phyloP scores from a whole-genome alignment of 2,329 filamentous ascomycete species.

The Scleromitrula shiraiana region DNA sequence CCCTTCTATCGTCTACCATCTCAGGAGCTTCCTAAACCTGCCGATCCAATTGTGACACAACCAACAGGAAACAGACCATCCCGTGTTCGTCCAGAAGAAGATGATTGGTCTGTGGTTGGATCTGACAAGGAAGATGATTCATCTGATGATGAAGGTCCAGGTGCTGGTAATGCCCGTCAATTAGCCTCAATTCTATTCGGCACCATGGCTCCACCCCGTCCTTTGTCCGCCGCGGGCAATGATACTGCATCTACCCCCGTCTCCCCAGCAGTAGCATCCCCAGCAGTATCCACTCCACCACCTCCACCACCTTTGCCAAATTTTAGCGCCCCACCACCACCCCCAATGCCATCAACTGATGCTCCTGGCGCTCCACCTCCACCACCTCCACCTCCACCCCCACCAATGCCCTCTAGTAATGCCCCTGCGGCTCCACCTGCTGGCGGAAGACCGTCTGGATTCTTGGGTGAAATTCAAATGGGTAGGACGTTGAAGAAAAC shows the following conservation, averaged over 20 bases:
- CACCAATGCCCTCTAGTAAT: slow-evolving; percentile 35
- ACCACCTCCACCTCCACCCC: slow-evolving; percentile 30
- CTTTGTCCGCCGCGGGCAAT: slow-evolving; percentile 73
- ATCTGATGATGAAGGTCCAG: slow-evolving; percentile 67
- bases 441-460: slow-evolving; percentile 44
- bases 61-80: slow-evolving; percentile 39
- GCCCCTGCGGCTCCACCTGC: slow-evolving; percentile 22
- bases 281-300: slow-evolving; percentile 37
- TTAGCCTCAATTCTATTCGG: slow-evolving; percentile 93
- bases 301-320: slow-evolving; percentile 39
- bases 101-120: slow-evolving; percentile 78
- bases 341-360: slow-evolving; percentile 38
- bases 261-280: slow-evolving; percentile 33
- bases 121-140: slow-evolving; percentile 69
- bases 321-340: slow-evolving; percentile 36
- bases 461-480: slow-evolving; percentile 76
- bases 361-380: slow-evolving; percentile 36
- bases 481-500: slow-evolving; percentile 80
- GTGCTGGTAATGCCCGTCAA: slow-evolving; percentile 78
- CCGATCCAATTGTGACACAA: slow-evolving; percentile 35
- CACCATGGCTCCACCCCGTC: slow-evolving; percentile 89
- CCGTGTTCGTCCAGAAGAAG: slow-evolving; percentile 52
- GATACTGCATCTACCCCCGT: slow-evolving; percentile 42
- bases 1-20: slow-evolving; percentile 86
- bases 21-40: slow-evolving; percentile 39